Evolutionary conservation across 352 stramenopile genomes (phyloP), one percentile per base, ranked within the genome.

Genomic region (Achlya hypogyna): DNA sequence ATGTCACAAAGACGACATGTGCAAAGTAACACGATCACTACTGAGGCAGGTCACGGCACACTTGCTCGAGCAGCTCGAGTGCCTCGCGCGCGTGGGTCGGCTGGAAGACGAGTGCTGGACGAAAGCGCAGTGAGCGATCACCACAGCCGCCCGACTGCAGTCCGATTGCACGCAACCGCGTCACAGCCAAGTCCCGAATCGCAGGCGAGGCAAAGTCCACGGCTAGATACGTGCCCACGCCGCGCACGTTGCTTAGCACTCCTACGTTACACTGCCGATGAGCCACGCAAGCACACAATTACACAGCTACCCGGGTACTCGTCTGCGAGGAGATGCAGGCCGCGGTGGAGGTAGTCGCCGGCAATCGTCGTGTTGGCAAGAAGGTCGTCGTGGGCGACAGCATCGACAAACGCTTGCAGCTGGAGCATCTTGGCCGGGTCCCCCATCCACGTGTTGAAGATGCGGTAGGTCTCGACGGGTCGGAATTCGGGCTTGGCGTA

Each of bases 361-460:
- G 85, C 89, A 60, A 91, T 78, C 5, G 70, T 69, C n/a, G 84
- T 84, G 62, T 91, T 93, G 58, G 87, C 78, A 34, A 93, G 72
- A 28, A 93, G 65, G 3, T 73, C 60, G 58, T 89, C 79, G 25
- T 69, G 70, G 28, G 84, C 76, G 16, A 93, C 53, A 8, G 82
- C 78, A 5, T 91, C 78, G 9, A 93, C 69, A 56, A 91, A 86
- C 25, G 80, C 81, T 62, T 93, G 77, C 3, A 91, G 71, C 29
- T 79, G 78, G 62, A 93, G 88, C 81, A 91, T 89, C 72, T 93
- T 93, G 34, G 82, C 77, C 22, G 84, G 84, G 65, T 93, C 84
- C 51, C 84, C 84, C 84, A 93, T 93, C 84, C 84, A 93, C 60
- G 84, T 93, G 75, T 93, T 93, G 73, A 93, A 93, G 43, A 91